These are phyloP conservation scores for Claviceps humidiphila DNA, from an alignment of 2,329 filamentous ascomycete species.

Conservation along the genomic window DNA sequence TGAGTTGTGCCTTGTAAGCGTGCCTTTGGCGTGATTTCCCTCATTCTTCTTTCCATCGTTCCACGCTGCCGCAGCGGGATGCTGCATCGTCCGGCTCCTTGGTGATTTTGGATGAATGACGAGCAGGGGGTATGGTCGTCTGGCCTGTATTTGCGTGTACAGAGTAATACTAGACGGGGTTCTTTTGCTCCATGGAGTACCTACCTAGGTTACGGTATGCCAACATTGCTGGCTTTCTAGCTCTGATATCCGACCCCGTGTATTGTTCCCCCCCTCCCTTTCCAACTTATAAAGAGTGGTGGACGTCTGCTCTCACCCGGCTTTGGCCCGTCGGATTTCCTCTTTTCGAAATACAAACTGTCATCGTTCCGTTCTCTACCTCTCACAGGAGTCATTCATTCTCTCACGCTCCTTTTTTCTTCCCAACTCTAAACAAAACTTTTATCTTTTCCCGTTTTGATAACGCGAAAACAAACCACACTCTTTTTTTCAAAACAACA, in stretches of 20 bases:
- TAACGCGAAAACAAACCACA: neutral
- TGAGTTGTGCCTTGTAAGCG: no score
- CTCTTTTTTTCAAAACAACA: neutral
- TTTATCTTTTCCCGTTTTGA: neutral
- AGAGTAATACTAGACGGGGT: neutral
- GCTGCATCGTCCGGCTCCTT: neutral
- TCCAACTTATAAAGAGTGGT: neutral
- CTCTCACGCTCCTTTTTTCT: neutral
- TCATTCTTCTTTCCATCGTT: neutral
- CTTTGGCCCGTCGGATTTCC: neutral
- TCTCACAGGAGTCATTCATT: no score
- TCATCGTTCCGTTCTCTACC: no score
- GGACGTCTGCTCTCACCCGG: constrained; percentile 5
- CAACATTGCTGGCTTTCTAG: no score
- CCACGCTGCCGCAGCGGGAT: no score
- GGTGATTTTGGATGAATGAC: neutral
- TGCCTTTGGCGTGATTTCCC: no score
- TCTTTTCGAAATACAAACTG: no score
- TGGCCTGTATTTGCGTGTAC: neutral
- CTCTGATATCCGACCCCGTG: no score
- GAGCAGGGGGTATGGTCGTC: neutral
- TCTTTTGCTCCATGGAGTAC: no score
- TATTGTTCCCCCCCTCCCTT: no score
- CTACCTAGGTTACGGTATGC: no score
- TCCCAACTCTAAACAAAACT: neutral